Evolutionary conservation across 164 flowering plant genomes (phyloP), one percentile per base, ranked within the genome.

Genomic region (Magnolia sinica): DNA sequence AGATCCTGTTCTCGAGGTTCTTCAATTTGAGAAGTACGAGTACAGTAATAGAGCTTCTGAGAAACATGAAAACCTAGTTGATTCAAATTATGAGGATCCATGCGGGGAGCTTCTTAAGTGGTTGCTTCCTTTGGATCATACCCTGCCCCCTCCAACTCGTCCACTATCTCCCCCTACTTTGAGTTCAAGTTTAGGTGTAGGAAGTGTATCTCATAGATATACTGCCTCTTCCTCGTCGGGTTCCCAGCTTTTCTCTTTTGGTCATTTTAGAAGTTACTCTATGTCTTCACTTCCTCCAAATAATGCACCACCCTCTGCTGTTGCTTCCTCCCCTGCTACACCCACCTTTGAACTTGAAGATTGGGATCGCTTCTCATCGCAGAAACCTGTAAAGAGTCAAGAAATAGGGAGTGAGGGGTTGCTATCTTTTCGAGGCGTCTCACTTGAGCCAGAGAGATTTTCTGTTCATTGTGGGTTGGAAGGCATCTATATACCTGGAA

Each of bases 381-480:
- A 87, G 67, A 89, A 88, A 76, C 22, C 72, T 79, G 76, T 76
- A 70, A 88, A 80, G 76, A 82, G 84, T 79, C 81, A 84, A 75
- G 91, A 82, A 71, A 73, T 81, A 81, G 92, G 89, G 20, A 81
- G 50, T 66, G 91, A 88, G 67, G 90, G 81, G 66, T 88, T 91
- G 77, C 84, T 91, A 81, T 94, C 98, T 80, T 96, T 96, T 74
- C 87, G 98, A 51, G 96, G 98, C 68, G 92, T 92, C 55, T 76
- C 96, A 65, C 77, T 94, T 79, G 95, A 91, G 80, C 94, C 89
- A 64, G 94, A 92, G 67, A 87, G 97, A 76, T 96, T 91, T 82
- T 94, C 98, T 86, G 96, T 91, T 80, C 84, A 85, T 77, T 96
- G 99, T 85, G 99, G 98, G 73, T 80, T 94, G 73, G 94, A 94